Base-by-base conservation (phyloP, 345 rosid species). In the Aethionema arabicum region DNA sequence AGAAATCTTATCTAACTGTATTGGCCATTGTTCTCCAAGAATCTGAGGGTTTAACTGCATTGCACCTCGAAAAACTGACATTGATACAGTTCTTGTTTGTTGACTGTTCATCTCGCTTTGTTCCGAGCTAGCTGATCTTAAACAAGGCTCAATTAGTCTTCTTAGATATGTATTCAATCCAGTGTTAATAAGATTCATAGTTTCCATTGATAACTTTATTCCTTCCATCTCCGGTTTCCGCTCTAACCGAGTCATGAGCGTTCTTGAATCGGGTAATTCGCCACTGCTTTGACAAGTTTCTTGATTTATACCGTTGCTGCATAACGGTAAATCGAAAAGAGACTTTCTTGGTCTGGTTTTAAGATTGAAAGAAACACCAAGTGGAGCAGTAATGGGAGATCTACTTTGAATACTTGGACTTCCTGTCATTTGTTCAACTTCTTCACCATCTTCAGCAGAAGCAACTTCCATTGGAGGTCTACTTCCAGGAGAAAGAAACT, bases 381-480 rank as follows among this genome's bases (percentile, higher is more conserved):
- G 72, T 7, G 97, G 95, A 48, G 92, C 90, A 4, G 91, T 90
- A 27, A 93, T 88, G 0, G 89, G 86, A 27, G 88, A 82, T 80
- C 82, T 77, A 36, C 96, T 87, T 69, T 85, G 96, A 57, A 87
- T 78, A 13, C 87, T 79, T 1, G 92, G 92, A 73, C 90, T 88
- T 46, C 67, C 88, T 8, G 90, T 80, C 59, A 69, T 60, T 77
- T 93, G 97, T 65, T 93, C 96, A 55, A 90, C 99, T 79, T 90
- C 99, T 73, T 93, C 97, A 9, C 96, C 99, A 4, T 90, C 99
- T 76, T 92, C 98, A 29, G 82, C 92, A 3, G 98, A 91, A n/a
- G 70, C 78, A 57, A 87, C 84, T 56, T 52, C 74, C 68, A 62
- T 62, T 0, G 79, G 95, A 51, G 92, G 84, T 61, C 87, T 79